Evolutionary conservation across 768 basidiomycete genomes (phyloP), one percentile per base, ranked within the genome.

Genomic region (Tephrocybe sp.): DNA sequence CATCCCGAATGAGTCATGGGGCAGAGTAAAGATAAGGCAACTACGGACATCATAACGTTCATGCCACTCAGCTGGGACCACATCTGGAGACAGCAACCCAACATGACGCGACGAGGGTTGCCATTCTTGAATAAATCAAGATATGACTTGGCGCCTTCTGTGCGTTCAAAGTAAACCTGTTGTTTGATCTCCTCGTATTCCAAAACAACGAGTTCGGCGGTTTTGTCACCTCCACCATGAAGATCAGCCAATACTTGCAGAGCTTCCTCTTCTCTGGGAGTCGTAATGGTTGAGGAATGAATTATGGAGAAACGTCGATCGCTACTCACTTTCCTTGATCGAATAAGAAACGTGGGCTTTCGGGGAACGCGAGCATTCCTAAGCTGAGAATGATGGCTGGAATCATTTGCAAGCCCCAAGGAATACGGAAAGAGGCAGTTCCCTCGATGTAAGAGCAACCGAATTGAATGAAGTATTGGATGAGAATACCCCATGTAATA

Each of bases 401-500:
- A 45, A 91, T 88, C 72, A 86, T 77, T 62, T 90, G 88, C 22
- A 90, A 67, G 48, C 83, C 84, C 86, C 86, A 88, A 9, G 87
- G 88, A 55, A 90, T 84, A 21, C 87, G 82, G 77, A 88, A 90
- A 0, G 86, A 86, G 0, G 85, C 84, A 11, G 63, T 72, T 25
- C 86, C 83, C 16, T 82, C 66, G 62, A 88, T 84, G 62, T 84
- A 84, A 7, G 84, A 88, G 62, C 82, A 85, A 8, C 85, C 86
- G 52, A 87, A 86, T 56, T 86, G 80, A 54, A 87, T 75, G 63
- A 87, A 87, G 68, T 88, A 83, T 54, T 87, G 86, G 37, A 89
- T 65, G 55, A 86, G 70, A 60, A 87, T 87, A 67, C 85, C 85
- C 84, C 88, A 87, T 0, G 86, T 86, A 59, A 86, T 87, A 2